phyloP scores from a whole-genome alignment of 169 alveolate species.

The Cryptosporidium muris region DNA sequence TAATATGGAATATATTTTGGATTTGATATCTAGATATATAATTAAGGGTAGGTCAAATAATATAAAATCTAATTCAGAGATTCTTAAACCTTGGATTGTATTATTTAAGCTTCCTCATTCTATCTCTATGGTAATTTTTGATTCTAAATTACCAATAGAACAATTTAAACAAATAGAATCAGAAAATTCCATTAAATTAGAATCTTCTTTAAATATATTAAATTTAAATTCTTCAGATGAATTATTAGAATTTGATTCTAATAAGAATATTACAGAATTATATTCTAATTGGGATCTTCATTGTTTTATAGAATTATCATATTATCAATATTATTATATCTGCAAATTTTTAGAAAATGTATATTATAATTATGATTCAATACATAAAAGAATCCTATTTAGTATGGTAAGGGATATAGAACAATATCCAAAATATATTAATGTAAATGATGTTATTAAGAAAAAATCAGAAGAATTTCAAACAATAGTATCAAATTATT shows the following conservation, averaged over 20 bases:
- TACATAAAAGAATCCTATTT: constrained; percentile 50
- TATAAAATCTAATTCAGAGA: constrained; percentile 11
- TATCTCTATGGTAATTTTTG: constrained; percentile 35
- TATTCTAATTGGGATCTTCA: constrained; percentile 38
- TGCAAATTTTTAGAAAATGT: constrained; percentile 52
- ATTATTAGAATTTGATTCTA: background rate
- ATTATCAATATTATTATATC: constrained; percentile 35
- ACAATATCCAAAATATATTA: constrained; percentile 4
- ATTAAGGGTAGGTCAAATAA: constrained; percentile 17
- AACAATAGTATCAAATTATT: background rate
- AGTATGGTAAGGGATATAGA: constrained; percentile 34
- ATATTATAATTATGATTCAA: constrained; percentile 43
- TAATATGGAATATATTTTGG: constrained; percentile 49
- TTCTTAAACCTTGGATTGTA: constrained; percentile 35
- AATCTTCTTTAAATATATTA: background rate
- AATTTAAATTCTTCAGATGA: background rate
- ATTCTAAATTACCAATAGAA: constrained; percentile 11
- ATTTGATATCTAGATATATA: constrained; percentile 33
- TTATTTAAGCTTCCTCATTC: constrained; percentile 21
- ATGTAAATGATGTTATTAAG: constrained; percentile 2
- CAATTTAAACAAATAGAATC: background rate
- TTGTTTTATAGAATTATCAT: constrained; percentile 3
- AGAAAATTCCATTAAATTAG: background rate
- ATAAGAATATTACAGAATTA: background rate
- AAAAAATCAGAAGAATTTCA: constrained; percentile 2